Evolutionary conservation across 495 filamentous ascomycete species (phyloP).

Genomic region (Talaromyces adpressus): DNA sequence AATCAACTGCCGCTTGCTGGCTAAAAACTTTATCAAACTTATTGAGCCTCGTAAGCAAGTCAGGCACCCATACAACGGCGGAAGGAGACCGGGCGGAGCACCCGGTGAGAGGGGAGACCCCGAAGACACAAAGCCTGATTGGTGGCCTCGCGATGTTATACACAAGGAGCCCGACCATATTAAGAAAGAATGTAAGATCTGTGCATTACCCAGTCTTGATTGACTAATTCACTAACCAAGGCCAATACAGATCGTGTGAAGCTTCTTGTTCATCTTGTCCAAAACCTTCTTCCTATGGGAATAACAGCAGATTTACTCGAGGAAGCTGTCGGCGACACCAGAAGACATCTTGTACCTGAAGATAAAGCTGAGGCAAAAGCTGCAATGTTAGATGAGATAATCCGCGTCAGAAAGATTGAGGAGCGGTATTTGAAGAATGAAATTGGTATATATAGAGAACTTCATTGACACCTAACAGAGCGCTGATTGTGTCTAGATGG

Average conservation of each 20-base stretch:
- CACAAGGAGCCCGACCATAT: slow-evolving; percentile 87
- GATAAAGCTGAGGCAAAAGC: slow-evolving; percentile 24
- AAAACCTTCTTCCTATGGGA: slow-evolving; percentile 25
- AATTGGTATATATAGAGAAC: slow-evolving; percentile 33
- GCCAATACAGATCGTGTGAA: slow-evolving; percentile 27
- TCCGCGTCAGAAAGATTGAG: slow-evolving; percentile 46
- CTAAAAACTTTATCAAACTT: slow-evolving; percentile 74
- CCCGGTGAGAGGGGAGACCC: slow-evolving; percentile 36
- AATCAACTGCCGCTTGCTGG: slow-evolving; percentile 44
- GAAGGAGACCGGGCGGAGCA: slow-evolving; percentile 30
- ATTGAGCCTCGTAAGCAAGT: slow-evolving; percentile 85
- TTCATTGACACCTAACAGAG: background rate
- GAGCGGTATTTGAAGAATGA: slow-evolving; percentile 44
- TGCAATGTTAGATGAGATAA: slow-evolving; percentile 43
- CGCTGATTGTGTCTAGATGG: slow-evolving; percentile 20
- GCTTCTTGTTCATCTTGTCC: slow-evolving; percentile 40
- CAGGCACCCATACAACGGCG: slow-evolving; percentile 71
- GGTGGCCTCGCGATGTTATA: slow-evolving; percentile 65
- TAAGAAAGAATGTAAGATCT: slow-evolving; percentile 59
- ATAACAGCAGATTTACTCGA: slow-evolving; percentile 36
- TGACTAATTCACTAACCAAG: slow-evolving; percentile 3
- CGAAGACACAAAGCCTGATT: slow-evolving; percentile 59
- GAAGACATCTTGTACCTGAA: slow-evolving; percentile 28
- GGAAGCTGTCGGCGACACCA: slow-evolving; percentile 35
- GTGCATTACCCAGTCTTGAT: background rate